Conservation (phyloP, 257 asterid species). For the Solanum phureja region DNA sequence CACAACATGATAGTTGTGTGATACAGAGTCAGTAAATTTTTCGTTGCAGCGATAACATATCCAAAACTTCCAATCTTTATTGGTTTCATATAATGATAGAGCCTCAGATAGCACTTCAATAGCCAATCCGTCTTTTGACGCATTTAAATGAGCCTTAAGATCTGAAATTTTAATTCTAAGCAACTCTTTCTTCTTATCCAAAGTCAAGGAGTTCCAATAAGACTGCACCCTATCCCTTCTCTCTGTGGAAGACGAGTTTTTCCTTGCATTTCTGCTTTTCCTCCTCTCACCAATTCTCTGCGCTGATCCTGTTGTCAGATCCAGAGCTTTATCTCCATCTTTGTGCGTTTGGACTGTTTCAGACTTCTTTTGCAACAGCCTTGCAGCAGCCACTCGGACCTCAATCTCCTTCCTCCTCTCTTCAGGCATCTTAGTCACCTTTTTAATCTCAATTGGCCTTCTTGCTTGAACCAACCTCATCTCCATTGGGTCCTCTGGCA, state of each 20-base stretch:
- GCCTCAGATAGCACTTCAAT: slow-evolving; percentile 55
- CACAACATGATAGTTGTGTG: slow-evolving; percentile 43
- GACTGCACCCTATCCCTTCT: slow-evolving; percentile 54
- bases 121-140: slow-evolving; percentile 31
- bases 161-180: slow-evolving; percentile 36
- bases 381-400: slow-evolving; percentile 80
- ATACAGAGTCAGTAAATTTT: slow-evolving; percentile 40
- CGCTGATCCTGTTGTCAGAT: slow-evolving; percentile 31
- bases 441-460: slow-evolving; percentile 68
- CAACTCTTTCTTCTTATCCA: slow-evolving; percentile 41
- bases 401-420: slow-evolving; percentile 83
- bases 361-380: slow-evolving; percentile 67
- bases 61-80: slow-evolving; percentile 59
- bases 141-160: slow-evolving; percentile 48
- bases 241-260: slow-evolving; percentile 47
- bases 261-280: slow-evolving; percentile 46
- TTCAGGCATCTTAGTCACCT: slow-evolving; percentile 65
- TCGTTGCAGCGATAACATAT: slow-evolving; percentile 57
- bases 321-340: slow-evolving; percentile 43
- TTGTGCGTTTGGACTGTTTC: slow-evolving; percentile 24
- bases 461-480: slow-evolving; percentile 44
- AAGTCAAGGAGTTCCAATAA: slow-evolving; percentile 51
- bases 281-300: slow-evolving; percentile 44
- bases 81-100: slow-evolving; percentile 42
- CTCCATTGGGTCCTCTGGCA: slow-evolving; percentile 77